Evolutionary conservation across 495 filamentous ascomycete species (phyloP), one percentile per base, ranked within the genome.

Genomic region (Aspergillus leporis): DNA sequence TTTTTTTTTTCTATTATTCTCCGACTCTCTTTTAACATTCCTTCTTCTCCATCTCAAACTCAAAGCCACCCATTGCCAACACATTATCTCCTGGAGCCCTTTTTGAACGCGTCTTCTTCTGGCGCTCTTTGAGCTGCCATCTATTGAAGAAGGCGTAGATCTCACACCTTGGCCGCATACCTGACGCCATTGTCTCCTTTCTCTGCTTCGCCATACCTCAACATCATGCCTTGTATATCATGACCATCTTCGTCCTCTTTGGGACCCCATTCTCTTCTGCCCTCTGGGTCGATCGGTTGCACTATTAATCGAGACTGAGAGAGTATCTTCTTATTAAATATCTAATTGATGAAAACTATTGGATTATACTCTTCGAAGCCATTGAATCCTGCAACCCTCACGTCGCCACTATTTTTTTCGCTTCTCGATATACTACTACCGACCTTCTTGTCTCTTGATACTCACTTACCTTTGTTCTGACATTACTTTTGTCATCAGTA

Each of bases 211-310:
- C 59, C 53, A 38, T 55, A 45, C 36, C 47, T 61, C 38, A 50
- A 56, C 59, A 71, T 46, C 59, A 78, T 77, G 74, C 64, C 61
- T 58, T 76, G 51, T 70, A 78, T 78, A 79, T 79, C 71, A 72
- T 78, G 72, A 76, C 74, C 65, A 62, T 56, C 57, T 51, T 55
- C 59, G 75, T 78, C 76, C 75, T 78, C 58, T 34, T 18, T 54
- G 63, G 74, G 76, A 72, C 74, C 59, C 47, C 57, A 32, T 61
- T 64, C 51, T 51, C 55, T 69, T 59, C 48, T 58, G 60, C 62
- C 65, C 63, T 66, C 68, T 46, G 51, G 66, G 61, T 75, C 63
- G 65, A 72, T 73, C 66, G 62, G 49, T 69, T 59, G n/a, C 38
- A 50, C 62, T 61, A 46, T 59, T 70, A 70, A 74, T 75, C 64